Conservation (phyloP, 768 basidiomycete genomes). For the Suillus paluster region DNA sequence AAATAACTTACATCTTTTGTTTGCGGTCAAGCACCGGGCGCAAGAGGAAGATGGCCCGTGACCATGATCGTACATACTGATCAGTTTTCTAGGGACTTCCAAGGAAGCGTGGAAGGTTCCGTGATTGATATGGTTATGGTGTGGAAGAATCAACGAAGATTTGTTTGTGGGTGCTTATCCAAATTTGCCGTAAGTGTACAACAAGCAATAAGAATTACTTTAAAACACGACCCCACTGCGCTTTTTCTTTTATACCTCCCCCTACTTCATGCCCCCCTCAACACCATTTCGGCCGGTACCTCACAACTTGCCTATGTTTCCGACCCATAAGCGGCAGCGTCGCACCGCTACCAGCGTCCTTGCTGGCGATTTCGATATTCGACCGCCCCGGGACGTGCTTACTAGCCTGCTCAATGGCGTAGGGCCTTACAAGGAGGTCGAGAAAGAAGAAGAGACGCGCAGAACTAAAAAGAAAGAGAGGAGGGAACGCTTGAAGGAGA, state of each 20-base stretch:
- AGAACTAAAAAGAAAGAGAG: slow-evolving; percentile 56
- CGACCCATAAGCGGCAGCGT: slow-evolving; percentile 41
- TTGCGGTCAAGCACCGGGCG: background rate
- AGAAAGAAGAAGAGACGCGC: slow-evolving; percentile 61
- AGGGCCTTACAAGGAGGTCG: slow-evolving; percentile 62
- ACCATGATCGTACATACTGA: slow-evolving; percentile 3
- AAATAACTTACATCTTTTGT: background rate
- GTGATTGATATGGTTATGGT: slow-evolving; percentile 21
- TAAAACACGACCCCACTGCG: slow-evolving; percentile 39
- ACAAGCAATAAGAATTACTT: slow-evolving; percentile 37
- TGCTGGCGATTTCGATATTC: slow-evolving; percentile 73
- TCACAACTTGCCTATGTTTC: slow-evolving; percentile 16
- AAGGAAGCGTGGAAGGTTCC: slow-evolving; percentile 15
- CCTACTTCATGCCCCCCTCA: slow-evolving; percentile 11
- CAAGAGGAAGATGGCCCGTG: background rate
- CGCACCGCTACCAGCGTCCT: slow-evolving; percentile 79
- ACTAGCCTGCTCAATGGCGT: slow-evolving; percentile 82
- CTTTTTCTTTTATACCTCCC: slow-evolving; percentile 24
- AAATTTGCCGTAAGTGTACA: slow-evolving; percentile 41
- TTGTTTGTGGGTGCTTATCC: slow-evolving; percentile 42
- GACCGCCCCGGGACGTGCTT: slow-evolving; percentile 72
- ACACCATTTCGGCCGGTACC: slow-evolving; percentile 28
- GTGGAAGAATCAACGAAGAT: slow-evolving; percentile 30
- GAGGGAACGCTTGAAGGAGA: slow-evolving; percentile 54
- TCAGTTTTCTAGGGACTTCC: slow-evolving; percentile 11